Percentiles rank a stretch among this genome's conserved stretches.
These are phyloP conservation scores for Aspergillus saccharolyticus DNA, from an alignment of 495 filamentous ascomycete species.

Conservation along the genomic window DNA sequence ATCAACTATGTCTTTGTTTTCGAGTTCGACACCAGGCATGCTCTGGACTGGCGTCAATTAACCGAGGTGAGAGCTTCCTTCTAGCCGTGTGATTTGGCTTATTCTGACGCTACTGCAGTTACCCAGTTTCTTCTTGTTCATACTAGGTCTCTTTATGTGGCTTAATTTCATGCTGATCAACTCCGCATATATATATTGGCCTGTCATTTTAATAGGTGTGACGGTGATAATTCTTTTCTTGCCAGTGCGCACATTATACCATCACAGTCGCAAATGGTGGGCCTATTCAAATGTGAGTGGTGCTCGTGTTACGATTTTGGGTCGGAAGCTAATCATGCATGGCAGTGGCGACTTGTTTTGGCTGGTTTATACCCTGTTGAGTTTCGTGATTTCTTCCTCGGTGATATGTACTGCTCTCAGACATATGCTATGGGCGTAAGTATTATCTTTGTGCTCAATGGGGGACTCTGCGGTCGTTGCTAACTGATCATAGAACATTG, in stretches of 20 bases:
- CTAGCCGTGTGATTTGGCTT: background rate
- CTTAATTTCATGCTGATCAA: conserved; percentile 74
- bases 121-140: conserved; percentile 67
- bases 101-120: conserved; percentile 42
- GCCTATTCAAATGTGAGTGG: conserved; percentile 74
- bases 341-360: conserved; percentile 74
- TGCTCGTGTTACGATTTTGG: background rate
- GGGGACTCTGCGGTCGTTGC: conserved; percentile 1
- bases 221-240: conserved; percentile 65
- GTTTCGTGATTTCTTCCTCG: conserved; percentile 95
- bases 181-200: conserved; percentile 78
- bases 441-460: conserved; percentile 9
- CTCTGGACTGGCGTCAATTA: conserved; percentile 84
- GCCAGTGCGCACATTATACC: conserved; percentile 67
- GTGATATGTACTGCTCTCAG: conserved; percentile 94
- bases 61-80: conserved; percentile 50
- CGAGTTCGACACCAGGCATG: conserved; percentile 83
- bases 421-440: conserved; percentile 85
- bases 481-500: conserved; percentile 61
- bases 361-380: conserved; percentile 90
- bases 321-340: conserved; percentile 18
- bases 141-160: conserved; percentile 78
- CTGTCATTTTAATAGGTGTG: conserved; percentile 70
- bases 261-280: conserved; percentile 75
- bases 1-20: conserved; percentile 97